These are phyloP conservation scores for Phytophthora aleatoria DNA, from an alignment of 352 stramenopile species.

Conservation along the genomic window DNA sequence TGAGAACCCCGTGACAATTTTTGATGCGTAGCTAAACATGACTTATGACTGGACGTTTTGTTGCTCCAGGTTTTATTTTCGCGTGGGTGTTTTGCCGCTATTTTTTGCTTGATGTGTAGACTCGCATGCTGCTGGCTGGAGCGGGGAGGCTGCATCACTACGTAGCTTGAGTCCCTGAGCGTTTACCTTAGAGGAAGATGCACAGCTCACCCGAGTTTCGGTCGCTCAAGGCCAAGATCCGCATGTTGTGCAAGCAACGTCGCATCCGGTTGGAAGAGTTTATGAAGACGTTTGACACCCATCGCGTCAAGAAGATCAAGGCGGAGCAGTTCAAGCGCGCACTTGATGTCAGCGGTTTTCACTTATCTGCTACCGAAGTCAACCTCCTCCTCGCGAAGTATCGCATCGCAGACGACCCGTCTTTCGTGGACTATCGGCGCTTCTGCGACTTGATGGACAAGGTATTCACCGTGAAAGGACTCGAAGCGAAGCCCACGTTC, in stretches of 20 bases:
- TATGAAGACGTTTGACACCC: conserved; percentile 88
- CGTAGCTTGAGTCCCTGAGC: no score
- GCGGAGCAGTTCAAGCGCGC: conserved; percentile 82
- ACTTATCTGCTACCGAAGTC: conserved; percentile 59
- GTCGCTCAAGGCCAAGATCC: conserved; percentile 81
- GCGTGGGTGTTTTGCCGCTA: conserved; percentile 36
- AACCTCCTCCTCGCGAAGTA: conserved; percentile 73
- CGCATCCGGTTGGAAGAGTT: conserved; percentile 86
- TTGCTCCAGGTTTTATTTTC: conserved; percentile 30
- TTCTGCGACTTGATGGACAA: conserved; percentile 90
- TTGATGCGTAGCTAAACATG: conserved; percentile 37
- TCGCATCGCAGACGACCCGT: conserved; percentile 55
- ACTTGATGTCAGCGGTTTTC: conserved; percentile 75
- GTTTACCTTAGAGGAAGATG: conserved; percentile 32
- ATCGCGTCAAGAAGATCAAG: conserved; percentile 86
- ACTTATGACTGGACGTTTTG: conserved; percentile 21
- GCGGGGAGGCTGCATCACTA: no score
- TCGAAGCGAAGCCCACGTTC: conserved; percentile 58
- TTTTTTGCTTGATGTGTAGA: conserved; percentile 29
- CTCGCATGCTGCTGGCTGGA: not conserved
- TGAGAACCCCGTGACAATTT: conserved; percentile 21
- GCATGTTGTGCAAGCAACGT: conserved; percentile 80
- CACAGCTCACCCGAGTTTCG: conserved; percentile 78
- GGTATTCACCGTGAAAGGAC: conserved; percentile 76
- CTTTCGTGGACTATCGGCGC: conserved; percentile 77